Evolutionary conservation across 2,329 filamentous ascomycete genomes (phyloP), one percentile per base, ranked within the genome.

Genomic region (Pseudogymnoascus sp.): DNA sequence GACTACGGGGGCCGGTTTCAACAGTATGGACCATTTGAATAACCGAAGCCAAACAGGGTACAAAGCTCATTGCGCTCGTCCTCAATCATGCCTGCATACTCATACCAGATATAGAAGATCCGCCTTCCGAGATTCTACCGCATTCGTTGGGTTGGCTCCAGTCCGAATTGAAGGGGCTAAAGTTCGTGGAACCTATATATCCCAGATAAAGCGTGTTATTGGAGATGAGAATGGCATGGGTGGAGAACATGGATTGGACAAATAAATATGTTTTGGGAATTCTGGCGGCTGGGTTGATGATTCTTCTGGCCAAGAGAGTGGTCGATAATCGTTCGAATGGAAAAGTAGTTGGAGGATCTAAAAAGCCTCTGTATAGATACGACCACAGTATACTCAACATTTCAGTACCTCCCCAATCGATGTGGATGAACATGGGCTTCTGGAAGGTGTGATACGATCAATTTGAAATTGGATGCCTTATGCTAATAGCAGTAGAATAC

Each of bases 361-460:
- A 62, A 25, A 62, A 56, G 40, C 40, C 50, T 44, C 53, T 65
- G 23, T 65, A 65, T 60, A 59, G 63, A 64, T 47, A 64, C 50
- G 64, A 65, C 40, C 64, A 65, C 50, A 60, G 62, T 23, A 64
- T 64, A 35, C 64, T 65, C 42, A 65, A 64, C 47, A 60, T 65
- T 53, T 7, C 25, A 16, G 21, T 62, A 21, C 62, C 63, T 3
- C 64, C 64, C 16, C 16, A 35, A 11, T 62, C 64, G 21, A 62
- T 65, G 64, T 65, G 64, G 64, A 65, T 65, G 64, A 65, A 65
- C 42, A 62, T 65, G 64, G 64, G 64, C 14, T 65, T 62, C 38
- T 65, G 64, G 64, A 60, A 64, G 60, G 64, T 65, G 59, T 62
- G 60, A 53, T 47, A 25, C 3, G 7, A 16, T 21, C 12, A 38